Base-by-base conservation (phyloP, 805 yeast genomes). In the Nakazawaea anatomiae region DNA sequence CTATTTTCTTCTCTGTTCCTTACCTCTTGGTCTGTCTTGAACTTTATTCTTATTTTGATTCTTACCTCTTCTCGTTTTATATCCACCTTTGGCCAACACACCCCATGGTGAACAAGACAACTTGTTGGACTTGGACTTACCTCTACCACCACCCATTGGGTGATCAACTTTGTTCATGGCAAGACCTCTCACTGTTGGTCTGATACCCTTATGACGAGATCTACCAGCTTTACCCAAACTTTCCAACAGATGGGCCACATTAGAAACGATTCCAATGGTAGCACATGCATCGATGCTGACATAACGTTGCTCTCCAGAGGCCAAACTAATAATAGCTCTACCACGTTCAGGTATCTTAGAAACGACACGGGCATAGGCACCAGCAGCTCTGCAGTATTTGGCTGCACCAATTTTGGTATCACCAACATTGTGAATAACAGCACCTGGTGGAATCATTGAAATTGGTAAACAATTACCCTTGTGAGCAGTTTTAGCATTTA, bases 121-220 rank as follows among this genome's bases (percentile, higher is more conserved):
- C 74, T 89, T 92, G 72, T 92, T 91, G 57, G 96, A 89, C 83
- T 94, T 94, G 54, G 96, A 87, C 71, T 94, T 94, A 81, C 99
- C 99, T 79, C 99, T 85, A 73, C 99, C 99, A 85, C 99, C 99
- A 77, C 99, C 99, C 64, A 89, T 91, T 57, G 99, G 99, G 75
- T 94, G 99, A 70, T 94, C 97, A 66, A 84, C 82, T 57, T 94
- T 94, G 72, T 94, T 94, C 96, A 89, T 89, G 46, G 99, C 98
- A 60, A 89, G 88, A 80, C 99, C 99, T 75, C 99, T 86, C 39
- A 91, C 97, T 47, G 85, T 82, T 38, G 99, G 99, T 70, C 98
- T 83, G 62, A 86, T 84, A 56, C 98, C 99, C 65, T 87, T 74
- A 76, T 90, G 85, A 67, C 99, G 85, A 48, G 85, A 76, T 70